Evolutionary conservation across 495 filamentous ascomycete species (phyloP).

Genomic region (Xylaria cubensis): DNA sequence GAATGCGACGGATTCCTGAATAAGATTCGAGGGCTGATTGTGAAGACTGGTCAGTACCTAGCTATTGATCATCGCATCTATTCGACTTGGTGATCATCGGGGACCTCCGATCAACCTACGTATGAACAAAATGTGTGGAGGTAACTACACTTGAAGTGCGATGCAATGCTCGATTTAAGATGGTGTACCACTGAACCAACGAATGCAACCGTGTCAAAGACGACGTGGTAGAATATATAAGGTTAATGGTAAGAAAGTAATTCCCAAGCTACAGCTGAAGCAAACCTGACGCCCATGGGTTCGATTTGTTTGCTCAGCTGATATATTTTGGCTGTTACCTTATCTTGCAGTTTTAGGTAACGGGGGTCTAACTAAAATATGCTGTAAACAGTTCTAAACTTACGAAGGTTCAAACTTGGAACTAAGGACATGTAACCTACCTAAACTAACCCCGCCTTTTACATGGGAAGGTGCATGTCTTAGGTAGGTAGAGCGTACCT

Average conservation of each 20-base stretch:
- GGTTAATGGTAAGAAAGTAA: neutral
- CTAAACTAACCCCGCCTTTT: neutral
- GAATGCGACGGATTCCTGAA: neutral
- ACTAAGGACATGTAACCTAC: neutral
- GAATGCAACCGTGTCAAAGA: constrained; percentile 18
- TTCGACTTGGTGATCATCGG: neutral
- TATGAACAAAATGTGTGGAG: neutral
- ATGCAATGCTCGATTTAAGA: no score
- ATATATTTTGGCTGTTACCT: neutral
- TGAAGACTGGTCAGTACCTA: constrained; percentile 9
- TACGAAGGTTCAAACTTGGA: neutral
- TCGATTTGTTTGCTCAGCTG: neutral
- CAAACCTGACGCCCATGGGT: neutral
- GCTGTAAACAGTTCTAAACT: neutral
- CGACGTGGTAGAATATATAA: neutral
- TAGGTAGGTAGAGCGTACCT: neutral
- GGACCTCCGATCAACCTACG: constrained; percentile 1
- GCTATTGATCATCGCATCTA: neutral
- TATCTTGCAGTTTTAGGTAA: constrained; percentile 10
- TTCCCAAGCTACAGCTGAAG: constrained; percentile 2
- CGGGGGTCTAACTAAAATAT: neutral
- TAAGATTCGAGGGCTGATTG: neutral
- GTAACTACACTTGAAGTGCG: neutral
- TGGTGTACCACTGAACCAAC: neutral
- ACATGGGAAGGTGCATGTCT: neutral